A percentile compares a stretch with the other conserved stretches of the same genome.
phyloP scores from a whole-genome alignment of 1,284 basidiomycete species.

The Wallemia ichthyophaga region DNA sequence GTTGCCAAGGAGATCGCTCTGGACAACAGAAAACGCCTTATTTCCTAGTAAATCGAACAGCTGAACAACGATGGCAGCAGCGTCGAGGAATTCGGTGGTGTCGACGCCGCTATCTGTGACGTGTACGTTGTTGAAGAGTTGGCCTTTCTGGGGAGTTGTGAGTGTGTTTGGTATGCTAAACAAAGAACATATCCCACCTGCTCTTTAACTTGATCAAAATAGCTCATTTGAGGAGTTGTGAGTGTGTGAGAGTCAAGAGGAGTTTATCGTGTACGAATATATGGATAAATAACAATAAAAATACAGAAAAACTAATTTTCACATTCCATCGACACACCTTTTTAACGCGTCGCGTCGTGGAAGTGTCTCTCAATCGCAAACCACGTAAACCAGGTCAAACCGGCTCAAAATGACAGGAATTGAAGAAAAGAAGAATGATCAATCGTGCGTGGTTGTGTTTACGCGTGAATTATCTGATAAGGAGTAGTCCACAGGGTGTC shows the following conservation, averaged over 20 bases:
- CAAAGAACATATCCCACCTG: background rate
- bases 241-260: too few relatives aligned
- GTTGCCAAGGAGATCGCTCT: constrained; percentile 71
- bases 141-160: background rate
- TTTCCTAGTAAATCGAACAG: constrained; percentile 77
- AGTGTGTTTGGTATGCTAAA: background rate
- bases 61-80: constrained; percentile 59
- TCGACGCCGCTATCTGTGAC: constrained; percentile 64
- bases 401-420: too few relatives aligned
- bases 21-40: constrained; percentile 54
- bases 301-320: background rate
- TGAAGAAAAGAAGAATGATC: too few relatives aligned
- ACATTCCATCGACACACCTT: too few relatives aligned
- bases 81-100: constrained; percentile 63
- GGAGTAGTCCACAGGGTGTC: background rate
- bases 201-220: background rate
- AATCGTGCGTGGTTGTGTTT: too few relatives aligned
- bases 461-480: too few relatives aligned
- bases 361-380: too few relatives aligned
- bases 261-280: background rate
- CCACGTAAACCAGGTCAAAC: too few relatives aligned
- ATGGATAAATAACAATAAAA: background rate
- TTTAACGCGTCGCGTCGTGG: too few relatives aligned
- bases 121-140: constrained; percentile 76
- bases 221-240: background rate